Conservation (phyloP, 192 early-diverging fungal genomes). For the Coemansia nantahalensis region DNA sequence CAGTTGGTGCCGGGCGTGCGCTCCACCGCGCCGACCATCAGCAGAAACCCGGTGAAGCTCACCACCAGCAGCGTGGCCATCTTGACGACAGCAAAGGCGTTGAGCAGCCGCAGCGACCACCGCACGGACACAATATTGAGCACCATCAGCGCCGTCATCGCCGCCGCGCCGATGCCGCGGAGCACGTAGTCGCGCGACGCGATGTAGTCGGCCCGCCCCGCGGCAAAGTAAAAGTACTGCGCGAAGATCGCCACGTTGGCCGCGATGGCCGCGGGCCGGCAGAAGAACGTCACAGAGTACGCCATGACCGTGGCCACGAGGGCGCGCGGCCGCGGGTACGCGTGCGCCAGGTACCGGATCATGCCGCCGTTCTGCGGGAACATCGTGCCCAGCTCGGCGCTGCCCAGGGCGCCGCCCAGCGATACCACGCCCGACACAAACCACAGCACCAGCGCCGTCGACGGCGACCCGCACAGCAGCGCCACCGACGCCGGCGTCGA, state of each 20-base stretch:
- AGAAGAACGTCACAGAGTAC: conserved; percentile 56
- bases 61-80: conserved; percentile 65
- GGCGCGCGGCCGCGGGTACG: conserved; percentile 52
- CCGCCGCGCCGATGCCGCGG: conserved; percentile 56
- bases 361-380: conserved; percentile 89
- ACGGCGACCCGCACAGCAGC: conserved; percentile 61
- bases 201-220: conserved; percentile 19
- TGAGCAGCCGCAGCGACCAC: conserved; percentile 63
- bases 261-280: conserved; percentile 52
- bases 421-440: conserved; percentile 68
- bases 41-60: conserved; percentile 66
- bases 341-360: conserved; percentile 76
- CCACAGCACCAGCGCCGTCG: conserved; percentile 72
- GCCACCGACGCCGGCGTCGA: conserved; percentile 73
- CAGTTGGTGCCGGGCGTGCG: conserved; percentile 48
- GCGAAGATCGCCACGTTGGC: conserved; percentile 52
- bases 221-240: conserved; percentile 56
- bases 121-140: conserved; percentile 65
- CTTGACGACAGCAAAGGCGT: conserved; percentile 70
- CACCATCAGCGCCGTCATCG: conserved; percentile 56
- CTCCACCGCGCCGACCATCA: conserved; percentile 57
- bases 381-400: conserved; percentile 86
- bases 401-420: conserved; percentile 78
- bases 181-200: conserved; percentile 33
- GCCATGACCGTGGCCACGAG: conserved; percentile 56